phyloP scores from a whole-genome alignment of 1,139 yeast species.

The Sugiyamaella novakii region DNA sequence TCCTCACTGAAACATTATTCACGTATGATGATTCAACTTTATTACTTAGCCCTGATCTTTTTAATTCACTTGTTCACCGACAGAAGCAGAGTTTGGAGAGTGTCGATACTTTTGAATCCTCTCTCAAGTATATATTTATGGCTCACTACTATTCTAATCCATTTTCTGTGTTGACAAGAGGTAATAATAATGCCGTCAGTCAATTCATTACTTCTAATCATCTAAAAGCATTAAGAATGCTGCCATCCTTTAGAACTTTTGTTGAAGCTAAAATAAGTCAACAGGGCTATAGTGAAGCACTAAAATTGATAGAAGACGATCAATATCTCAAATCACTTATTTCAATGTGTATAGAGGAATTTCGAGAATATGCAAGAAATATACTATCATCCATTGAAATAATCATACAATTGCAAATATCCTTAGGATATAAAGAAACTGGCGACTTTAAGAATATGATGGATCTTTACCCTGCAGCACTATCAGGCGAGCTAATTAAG shows the following conservation, averaged over 20 bases:
- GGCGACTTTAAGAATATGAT: conserved; percentile 14
- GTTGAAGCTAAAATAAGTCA: conserved; percentile 38
- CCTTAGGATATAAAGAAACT: conserved; percentile 9
- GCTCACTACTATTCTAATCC: conserved; percentile 73
- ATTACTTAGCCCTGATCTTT: conserved; percentile 19
- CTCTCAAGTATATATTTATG: conserved; percentile 66
- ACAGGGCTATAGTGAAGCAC: conserved; percentile 16
- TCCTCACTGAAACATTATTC: conserved; percentile 28
- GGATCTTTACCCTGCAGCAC: conserved; percentile 23
- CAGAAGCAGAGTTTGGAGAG: conserved; percentile 40
- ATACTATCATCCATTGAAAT: conserved; percentile 23
- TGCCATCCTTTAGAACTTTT: conserved; percentile 51
- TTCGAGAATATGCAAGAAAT: conserved; percentile 20
- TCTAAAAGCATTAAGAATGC: conserved; percentile 46
- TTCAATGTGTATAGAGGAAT: conserved; percentile 20
- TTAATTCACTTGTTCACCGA: conserved; percentile 30
- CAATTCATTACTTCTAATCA: conserved; percentile 37
- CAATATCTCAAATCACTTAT: conserved; percentile 21
- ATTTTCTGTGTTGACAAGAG: conserved; percentile 48
- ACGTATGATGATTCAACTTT: conserved; percentile 14
- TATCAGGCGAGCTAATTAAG: conserved; percentile 21
- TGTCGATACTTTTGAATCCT: conserved; percentile 55
- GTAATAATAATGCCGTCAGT: conserved; percentile 35
- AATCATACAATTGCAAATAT: conserved; percentile 17
- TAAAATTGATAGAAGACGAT: conserved; percentile 23